A percentile compares a stretch with the other conserved stretches of the same genome.
Conservation (phyloP, 805 yeast genomes). For the Yarrowia sp. region DNA sequence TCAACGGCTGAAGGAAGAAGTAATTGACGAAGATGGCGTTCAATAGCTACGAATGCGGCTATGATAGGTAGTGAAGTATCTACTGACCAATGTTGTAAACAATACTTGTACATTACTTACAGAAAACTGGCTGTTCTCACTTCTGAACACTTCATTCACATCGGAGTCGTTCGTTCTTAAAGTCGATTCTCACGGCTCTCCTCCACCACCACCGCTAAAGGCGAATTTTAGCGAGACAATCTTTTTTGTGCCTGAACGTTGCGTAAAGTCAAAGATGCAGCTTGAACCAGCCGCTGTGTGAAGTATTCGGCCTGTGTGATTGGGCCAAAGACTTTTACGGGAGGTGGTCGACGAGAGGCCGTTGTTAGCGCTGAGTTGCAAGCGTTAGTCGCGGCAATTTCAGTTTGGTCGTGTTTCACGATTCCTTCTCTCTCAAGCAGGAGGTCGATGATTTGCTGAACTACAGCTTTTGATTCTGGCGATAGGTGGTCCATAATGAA, state of each 20-base stretch:
- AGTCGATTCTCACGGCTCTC: not conserved
- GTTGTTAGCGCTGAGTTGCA: no score
- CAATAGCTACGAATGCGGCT: no score
- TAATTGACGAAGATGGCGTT: no score
- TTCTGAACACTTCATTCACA: not conserved
- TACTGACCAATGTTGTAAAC: no score
- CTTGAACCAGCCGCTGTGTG: constrained; percentile 34
- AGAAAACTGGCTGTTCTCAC: no score
- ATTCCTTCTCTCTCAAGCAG: constrained; percentile 21
- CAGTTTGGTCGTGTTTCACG: not conserved
- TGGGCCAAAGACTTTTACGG: constrained; percentile 15
- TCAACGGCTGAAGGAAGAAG: constrained; percentile 5
- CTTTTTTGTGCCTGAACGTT: constrained; percentile 21
- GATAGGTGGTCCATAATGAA: constrained; percentile 10
- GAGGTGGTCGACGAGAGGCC: not conserved
- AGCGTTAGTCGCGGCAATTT: not conserved
- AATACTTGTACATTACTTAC: no score
- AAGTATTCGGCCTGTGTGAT: constrained; percentile 31
- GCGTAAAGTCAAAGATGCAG: constrained; percentile 28
- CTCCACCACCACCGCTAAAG: constrained; percentile 29
- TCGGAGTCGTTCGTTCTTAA: not conserved
- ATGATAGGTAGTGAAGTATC: no score
- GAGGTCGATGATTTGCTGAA: not conserved
- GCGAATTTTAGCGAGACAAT: constrained; percentile 21
- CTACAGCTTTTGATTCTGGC: not conserved